Base-by-base conservation (phyloP, 2,329 filamentous ascomycete species). In the Penicillium sp. region DNA sequence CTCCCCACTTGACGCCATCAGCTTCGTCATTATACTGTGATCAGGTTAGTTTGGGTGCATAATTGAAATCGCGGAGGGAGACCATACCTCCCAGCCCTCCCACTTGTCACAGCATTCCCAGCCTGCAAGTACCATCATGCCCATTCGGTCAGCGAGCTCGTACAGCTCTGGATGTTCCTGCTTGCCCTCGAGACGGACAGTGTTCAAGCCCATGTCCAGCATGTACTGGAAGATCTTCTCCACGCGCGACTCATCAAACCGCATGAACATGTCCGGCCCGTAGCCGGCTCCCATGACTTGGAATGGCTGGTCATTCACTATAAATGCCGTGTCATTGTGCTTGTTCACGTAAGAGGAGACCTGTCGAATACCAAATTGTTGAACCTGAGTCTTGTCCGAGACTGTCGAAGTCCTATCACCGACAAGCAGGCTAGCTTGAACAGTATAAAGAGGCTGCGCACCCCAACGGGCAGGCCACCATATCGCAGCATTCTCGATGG, bases 71-170 rank as follows among this genome's bases (percentile, higher is more conserved):
- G 7, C 18, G 11, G 9, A 14, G 35, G 35, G 16, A 9, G 1
- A 7, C 50, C 67, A 59, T 57, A 74, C 73, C 16, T 67, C 70
- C 85, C 85, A 89, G 0, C 81, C 83, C 66, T 89, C 86, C 86
- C 86, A 89, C 68, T 88, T 88, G 64, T 88, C 83, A 68, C 86
- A 89, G 70, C 86, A 89, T 60, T 88, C 85, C 85, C 85, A 89
- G 0, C 86, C 86, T 0, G 85, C 76, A 39, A 89, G 75, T 0
- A 88, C 71, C 84, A 89, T 87, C 37, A 88, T 66, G 0, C 86
- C 86, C 65, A 87, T 74, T 3, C 78, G 75, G 64, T 88, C 85
- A 1, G 85, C 83, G 2, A 87, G 74, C 0, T 83, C 77, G 65
- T 87, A 89, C 0, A 89, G 72, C 61, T 83, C 80, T 0, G 84